phyloP scores from a whole-genome alignment of 495 filamentous ascomycete species.

The Penicillium crystallinum region DNA sequence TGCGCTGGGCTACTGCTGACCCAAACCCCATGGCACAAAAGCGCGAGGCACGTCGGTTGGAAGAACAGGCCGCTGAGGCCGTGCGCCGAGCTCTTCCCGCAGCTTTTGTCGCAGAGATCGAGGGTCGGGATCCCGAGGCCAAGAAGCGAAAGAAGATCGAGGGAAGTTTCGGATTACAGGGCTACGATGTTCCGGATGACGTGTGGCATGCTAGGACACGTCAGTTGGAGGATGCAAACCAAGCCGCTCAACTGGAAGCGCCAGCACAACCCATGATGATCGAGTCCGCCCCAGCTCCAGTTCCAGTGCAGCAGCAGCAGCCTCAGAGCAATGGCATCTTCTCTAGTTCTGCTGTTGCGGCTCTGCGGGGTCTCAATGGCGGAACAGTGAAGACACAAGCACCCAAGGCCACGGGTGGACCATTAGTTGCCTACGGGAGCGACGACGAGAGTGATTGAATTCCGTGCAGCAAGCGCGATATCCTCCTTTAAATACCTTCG shows the following conservation, averaged over 20 bases:
- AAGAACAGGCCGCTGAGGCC: slow-evolving; percentile 98
- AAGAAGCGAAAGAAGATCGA: slow-evolving; percentile 86
- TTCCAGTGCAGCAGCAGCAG: slow-evolving; percentile 10
- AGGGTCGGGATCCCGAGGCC: slow-evolving; percentile 82
- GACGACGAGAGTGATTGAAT: slow-evolving; percentile 69
- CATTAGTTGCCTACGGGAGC: slow-evolving; percentile 85
- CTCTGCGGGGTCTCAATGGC: slow-evolving; percentile 52
- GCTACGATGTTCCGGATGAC: slow-evolving; percentile 92
- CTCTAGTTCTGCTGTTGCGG: slow-evolving; percentile 71
- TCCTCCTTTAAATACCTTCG: no score
- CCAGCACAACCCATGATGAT: slow-evolving; percentile 41
- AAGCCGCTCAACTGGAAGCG: slow-evolving; percentile 38
- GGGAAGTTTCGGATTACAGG: slow-evolving; percentile 79
- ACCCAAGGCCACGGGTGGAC: slow-evolving; percentile 45
- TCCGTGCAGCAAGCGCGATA: not conserved
- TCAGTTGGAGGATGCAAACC: slow-evolving; percentile 40
- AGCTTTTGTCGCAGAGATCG: slow-evolving; percentile 88
- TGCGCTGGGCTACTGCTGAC: slow-evolving; percentile 94
- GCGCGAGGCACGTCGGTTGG: slow-evolving; percentile 79
- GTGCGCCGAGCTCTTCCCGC: slow-evolving; percentile 86
- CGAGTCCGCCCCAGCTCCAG: slow-evolving; percentile 27
- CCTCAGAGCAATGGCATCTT: slow-evolving; percentile 60
- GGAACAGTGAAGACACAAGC: slow-evolving; percentile 32
- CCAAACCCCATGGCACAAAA: slow-evolving; percentile 95
- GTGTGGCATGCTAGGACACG: slow-evolving; percentile 76